phyloP scores from a whole-genome alignment of 192 early-diverging fungal species.

The Coemansia sp. region DNA sequence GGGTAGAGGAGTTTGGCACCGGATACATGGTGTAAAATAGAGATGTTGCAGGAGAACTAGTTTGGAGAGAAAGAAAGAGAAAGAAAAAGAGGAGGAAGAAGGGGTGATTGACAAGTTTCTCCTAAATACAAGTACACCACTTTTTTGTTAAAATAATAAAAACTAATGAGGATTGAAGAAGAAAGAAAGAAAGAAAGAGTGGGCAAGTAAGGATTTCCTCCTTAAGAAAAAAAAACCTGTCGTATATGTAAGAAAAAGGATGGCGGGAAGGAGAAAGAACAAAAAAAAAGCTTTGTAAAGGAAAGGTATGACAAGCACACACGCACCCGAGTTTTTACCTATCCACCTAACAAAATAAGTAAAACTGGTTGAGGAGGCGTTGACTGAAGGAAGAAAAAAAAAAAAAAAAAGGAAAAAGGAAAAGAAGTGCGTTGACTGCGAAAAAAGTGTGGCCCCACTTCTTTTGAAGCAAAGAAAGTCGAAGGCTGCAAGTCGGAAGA shows the following conservation, averaged over 20 bases:
- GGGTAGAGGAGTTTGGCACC: not conserved
- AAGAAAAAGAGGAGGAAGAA: not conserved
- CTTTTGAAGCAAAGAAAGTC: constrained; percentile 10
- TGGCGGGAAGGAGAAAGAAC: not conserved
- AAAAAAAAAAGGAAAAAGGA: not conserved
- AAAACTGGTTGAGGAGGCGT: not conserved
- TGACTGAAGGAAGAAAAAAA: not conserved
- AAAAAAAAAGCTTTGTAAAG: constrained; percentile 3
- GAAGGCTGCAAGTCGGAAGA: constrained; percentile 5
- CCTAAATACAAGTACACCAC: constrained; percentile 6
- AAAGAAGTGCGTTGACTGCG: constrained; percentile 1
- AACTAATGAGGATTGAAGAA: not conserved
- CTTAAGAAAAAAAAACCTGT: not conserved
- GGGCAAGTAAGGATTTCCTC: not conserved
- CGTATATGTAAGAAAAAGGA: not conserved
- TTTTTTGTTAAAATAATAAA: constrained; percentile 4
- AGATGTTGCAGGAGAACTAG: not conserved
- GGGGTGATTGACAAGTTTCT: not conserved
- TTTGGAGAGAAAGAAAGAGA: not conserved
- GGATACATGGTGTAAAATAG: constrained; percentile 6
- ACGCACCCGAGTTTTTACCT: too few relatives aligned
- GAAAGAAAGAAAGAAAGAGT: constrained; percentile 17
- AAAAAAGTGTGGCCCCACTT: constrained; percentile 12
- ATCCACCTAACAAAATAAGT: too few relatives aligned
- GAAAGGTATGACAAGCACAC: not conserved